Percentiles rank a stretch among this genome's conserved stretches.
Conservation (phyloP, 306 rosid genomes). For the Sphenostylis stenocarpa region DNA sequence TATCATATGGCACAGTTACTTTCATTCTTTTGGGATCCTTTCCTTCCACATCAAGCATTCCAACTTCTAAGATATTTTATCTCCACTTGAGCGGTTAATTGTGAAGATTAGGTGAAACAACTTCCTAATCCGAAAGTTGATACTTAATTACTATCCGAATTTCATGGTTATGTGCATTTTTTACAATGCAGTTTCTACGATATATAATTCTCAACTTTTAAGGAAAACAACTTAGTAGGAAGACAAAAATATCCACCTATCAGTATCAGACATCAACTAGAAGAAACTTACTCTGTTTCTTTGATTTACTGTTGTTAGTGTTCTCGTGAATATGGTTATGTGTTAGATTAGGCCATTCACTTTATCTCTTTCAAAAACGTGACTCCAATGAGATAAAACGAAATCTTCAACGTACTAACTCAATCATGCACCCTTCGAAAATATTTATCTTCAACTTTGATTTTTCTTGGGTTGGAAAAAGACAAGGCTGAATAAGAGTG, state of each 20-base stretch:
- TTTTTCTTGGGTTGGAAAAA: conserved; percentile 19
- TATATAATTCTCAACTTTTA: background rate
- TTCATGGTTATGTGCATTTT: background rate
- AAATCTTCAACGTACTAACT: conserved; percentile 11
- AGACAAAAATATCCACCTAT: background rate
- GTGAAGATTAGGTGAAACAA: background rate
- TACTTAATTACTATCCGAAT: background rate
- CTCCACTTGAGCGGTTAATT: background rate
- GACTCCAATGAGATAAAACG: conserved; percentile 27
- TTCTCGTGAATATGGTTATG: conserved; percentile 47
- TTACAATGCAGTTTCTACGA: background rate
- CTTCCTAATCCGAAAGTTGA: background rate
- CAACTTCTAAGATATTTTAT: background rate
- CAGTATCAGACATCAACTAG: background rate
- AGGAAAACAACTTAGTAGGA: background rate
- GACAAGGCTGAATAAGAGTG: conserved; percentile 30
- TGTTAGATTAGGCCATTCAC: conserved; percentile 20
- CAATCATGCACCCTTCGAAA: conserved; percentile 15
- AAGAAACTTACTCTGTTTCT: background rate
- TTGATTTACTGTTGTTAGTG: conserved; percentile 14
- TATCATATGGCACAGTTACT: conserved; percentile 14
- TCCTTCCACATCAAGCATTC: conserved; percentile 35
- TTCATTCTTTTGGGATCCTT: conserved; percentile 31
- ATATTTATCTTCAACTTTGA: conserved; percentile 3
- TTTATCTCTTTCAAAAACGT: conserved; percentile 47